phyloP scores from a whole-genome alignment of 2,329 filamentous ascomycete genomes.

The Lizonia empirigonia region DNA sequence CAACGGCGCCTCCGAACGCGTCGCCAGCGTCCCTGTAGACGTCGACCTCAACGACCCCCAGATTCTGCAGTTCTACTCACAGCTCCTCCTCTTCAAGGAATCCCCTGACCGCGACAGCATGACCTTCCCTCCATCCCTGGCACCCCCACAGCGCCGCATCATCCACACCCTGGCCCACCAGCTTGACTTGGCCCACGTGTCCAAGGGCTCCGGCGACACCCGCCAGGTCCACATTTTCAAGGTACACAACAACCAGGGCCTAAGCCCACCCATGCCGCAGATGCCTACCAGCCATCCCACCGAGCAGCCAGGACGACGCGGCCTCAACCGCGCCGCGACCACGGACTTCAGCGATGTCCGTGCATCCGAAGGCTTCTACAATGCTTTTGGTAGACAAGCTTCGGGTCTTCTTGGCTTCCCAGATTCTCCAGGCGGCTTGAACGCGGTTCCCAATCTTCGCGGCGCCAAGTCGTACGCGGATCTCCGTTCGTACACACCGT shows the following conservation, averaged over 20 bases:
- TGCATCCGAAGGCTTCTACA: conserved; percentile 75
- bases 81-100: conserved; percentile 86
- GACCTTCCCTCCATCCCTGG: conserved; percentile 80
- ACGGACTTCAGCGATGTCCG: conserved; percentile 90
- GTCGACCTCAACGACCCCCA: conserved; percentile 91
- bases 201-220: conserved; percentile 84
- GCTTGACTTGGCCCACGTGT: conserved; percentile 89
- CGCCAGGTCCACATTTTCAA: conserved; percentile 91
- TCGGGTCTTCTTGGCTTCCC: conserved; percentile 79
- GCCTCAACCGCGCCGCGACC: conserved; percentile 90
- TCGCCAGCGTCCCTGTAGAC: conserved; percentile 55
- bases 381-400: conserved; percentile 77
- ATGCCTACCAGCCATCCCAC: conserved; percentile 66
- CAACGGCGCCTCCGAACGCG: conserved; percentile 12
- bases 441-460: conserved; percentile 78
- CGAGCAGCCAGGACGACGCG: conserved; percentile 76
- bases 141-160: conserved; percentile 82
- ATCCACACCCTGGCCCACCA: conserved; percentile 95
- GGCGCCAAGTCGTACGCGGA: conserved; percentile 97
- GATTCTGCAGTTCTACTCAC: conserved; percentile 86
- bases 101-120: conserved; percentile 77
- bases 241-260: conserved; percentile 61
- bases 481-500: conserved; percentile 91
- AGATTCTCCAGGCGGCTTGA: conserved; percentile 72
- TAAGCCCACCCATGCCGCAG: conserved; percentile 67